Evolutionary conservation across 208 protist genomes (phyloP).

Genomic region (Strigomonas oncopelti): DNA sequence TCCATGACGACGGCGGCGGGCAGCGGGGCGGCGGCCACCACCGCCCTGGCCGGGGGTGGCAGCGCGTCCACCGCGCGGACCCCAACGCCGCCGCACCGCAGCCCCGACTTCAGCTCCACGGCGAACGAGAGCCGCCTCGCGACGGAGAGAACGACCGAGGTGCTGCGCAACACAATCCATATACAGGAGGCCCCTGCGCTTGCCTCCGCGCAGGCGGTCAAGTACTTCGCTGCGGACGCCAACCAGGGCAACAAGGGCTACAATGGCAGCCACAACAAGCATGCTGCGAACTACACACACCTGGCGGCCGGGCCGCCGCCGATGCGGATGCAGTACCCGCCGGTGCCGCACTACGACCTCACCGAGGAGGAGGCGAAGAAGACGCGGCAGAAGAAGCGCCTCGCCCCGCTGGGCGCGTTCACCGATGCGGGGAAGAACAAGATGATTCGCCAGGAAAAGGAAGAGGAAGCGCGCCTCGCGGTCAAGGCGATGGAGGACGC

Average conservation of each 20-base stretch:
- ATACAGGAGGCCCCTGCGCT: neutral
- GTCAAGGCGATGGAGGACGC: neutral
- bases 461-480: neutral
- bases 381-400: neutral
- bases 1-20: neutral
- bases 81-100: neutral
- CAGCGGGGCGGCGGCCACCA: neutral
- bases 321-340: neutral
- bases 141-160: neutral
- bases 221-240: constrained; percentile 2
- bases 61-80: neutral
- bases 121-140: neutral
- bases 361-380: neutral
- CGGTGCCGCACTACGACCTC: neutral
- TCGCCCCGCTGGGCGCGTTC: neutral
- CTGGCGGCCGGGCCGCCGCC: neutral
- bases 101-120: neutral
- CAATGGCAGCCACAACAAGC: neutral
- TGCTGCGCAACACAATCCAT: neutral
- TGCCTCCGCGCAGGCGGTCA: neutral
- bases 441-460: neutral
- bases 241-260: neutral
- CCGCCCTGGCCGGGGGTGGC: neutral
- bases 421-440: neutral
- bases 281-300: neutral